phyloP scores from a whole-genome alignment of 73 alveolate species.

The Tetrahymena malaccensis region DNA sequence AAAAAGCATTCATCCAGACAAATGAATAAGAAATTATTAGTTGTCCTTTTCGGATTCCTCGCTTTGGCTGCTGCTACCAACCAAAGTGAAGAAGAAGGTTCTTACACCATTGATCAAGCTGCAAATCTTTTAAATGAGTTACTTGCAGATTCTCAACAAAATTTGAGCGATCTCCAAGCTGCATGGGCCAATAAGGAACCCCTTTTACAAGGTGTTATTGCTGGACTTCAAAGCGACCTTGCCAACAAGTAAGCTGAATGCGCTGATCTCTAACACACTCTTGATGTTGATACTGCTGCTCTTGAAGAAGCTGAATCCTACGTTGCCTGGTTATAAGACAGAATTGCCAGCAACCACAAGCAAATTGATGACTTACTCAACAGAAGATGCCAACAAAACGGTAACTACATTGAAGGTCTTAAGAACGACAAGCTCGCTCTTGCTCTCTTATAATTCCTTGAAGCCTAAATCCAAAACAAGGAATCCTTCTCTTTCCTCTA shows the following conservation, averaged over 20 bases:
- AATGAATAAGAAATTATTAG: not conserved
- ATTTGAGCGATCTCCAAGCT: not conserved
- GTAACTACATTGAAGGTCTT: not conserved
- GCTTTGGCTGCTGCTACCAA: slow-evolving; percentile 3
- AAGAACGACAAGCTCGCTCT: not conserved
- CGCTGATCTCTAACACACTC: not conserved
- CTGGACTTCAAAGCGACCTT: not conserved
- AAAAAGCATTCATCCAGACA: not conserved
- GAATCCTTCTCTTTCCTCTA: not conserved
- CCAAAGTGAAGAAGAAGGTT: not conserved
- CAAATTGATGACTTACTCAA: not conserved
- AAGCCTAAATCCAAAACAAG: not conserved
- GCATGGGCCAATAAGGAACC: not conserved
- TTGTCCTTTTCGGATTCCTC: not conserved
- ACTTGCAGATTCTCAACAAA: not conserved
- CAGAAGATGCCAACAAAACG: not conserved
- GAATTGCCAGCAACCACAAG: not conserved
- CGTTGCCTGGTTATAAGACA: not conserved
- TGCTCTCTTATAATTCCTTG: not conserved
- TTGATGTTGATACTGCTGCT: not conserved
- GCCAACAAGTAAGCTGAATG: not conserved
- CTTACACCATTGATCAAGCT: not conserved
- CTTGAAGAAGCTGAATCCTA: not conserved
- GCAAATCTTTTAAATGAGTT: not conserved
- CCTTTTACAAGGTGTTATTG: not conserved